phyloP scores from a whole-genome alignment of 2,329 filamentous ascomycete species.

The Aureobasidium sp. region DNA sequence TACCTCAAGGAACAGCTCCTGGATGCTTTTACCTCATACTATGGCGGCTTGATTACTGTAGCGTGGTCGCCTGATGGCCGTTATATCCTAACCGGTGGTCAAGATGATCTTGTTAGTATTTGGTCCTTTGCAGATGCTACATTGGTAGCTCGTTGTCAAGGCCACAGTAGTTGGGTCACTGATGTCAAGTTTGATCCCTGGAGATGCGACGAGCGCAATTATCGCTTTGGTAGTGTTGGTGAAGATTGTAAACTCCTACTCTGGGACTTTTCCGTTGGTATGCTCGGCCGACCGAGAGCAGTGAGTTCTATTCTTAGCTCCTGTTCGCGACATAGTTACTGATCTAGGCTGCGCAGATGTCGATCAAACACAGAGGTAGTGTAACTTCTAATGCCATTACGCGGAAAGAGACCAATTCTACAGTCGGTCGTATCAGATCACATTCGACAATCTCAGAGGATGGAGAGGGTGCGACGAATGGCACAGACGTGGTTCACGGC shows the following conservation, averaged over 20 bases:
- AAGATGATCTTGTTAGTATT: slow-evolving; percentile 93
- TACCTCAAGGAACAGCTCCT: slow-evolving; percentile 84
- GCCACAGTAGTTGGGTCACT: slow-evolving; percentile 93
- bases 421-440: slow-evolving; percentile 54
- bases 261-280: slow-evolving; percentile 97
- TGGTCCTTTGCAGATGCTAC: slow-evolving; percentile 81
- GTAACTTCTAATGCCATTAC: slow-evolving; percentile 48
- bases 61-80: slow-evolving; percentile 97
- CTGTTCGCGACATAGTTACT: neutral
- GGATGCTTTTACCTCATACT: slow-evolving; percentile 83
- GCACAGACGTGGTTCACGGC: slow-evolving; percentile 57
- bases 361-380: slow-evolving; percentile 48
- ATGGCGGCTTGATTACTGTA: slow-evolving; percentile 84
- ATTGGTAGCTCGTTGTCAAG: slow-evolving; percentile 85
- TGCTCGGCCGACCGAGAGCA: slow-evolving; percentile 84
- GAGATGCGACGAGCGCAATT: slow-evolving; percentile 92
- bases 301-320: slow-evolving; percentile 41
- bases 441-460: slow-evolving; percentile 55
- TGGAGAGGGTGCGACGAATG: slow-evolving; percentile 21
- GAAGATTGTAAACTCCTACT: slow-evolving; percentile 85
- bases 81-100: slow-evolving; percentile 89
- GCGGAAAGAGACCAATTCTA: slow-evolving; percentile 46
- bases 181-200: slow-evolving; percentile 92
- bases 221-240: slow-evolving; percentile 91
- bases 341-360: slow-evolving; percentile 19